These are phyloP conservation scores for Pichia sp. DNA, from an alignment of 1,139 yeast species.

Conservation along the genomic window DNA sequence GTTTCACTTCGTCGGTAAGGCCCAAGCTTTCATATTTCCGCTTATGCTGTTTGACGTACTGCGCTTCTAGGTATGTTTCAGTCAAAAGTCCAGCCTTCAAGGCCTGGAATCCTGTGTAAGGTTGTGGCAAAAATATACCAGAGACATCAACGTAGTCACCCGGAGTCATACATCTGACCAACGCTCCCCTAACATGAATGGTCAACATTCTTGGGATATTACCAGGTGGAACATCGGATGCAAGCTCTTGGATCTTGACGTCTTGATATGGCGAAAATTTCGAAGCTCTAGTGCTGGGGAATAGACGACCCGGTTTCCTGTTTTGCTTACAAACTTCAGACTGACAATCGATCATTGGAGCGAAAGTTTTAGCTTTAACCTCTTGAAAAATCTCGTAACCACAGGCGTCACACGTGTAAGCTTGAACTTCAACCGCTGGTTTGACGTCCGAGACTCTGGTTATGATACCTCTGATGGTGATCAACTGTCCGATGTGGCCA, in stretches of 20 bases:
- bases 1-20: constrained; percentile 53
- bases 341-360: constrained; percentile 82
- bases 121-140: constrained; percentile 90
- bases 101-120: constrained; percentile 93
- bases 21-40: constrained; percentile 73
- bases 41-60: constrained; percentile 80
- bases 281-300: constrained; percentile 92
- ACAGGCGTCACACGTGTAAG: constrained; percentile 96
- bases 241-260: constrained; percentile 88
- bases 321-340: constrained; percentile 76
- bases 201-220: constrained; percentile 89
- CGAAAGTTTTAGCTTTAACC: constrained; percentile 76
- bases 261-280: constrained; percentile 95
- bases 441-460: constrained; percentile 96
- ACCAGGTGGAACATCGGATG: constrained; percentile 96
- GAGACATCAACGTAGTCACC: constrained; percentile 93
- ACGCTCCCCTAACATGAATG: constrained; percentile 82
- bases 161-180: constrained; percentile 84
- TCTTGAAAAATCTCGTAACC: constrained; percentile 97
- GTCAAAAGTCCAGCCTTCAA: constrained; percentile 88
- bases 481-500: constrained; percentile 72
- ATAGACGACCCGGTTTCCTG: constrained; percentile 81
- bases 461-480: constrained; percentile 90
- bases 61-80: constrained; percentile 90
- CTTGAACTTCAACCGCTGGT: constrained; percentile 86